Percentiles rank a stretch among this genome's conserved stretches.
These are phyloP conservation scores for Agaricales sp. DNA, from an alignment of 1,284 basidiomycete genomes.

Conservation along the genomic window DNA sequence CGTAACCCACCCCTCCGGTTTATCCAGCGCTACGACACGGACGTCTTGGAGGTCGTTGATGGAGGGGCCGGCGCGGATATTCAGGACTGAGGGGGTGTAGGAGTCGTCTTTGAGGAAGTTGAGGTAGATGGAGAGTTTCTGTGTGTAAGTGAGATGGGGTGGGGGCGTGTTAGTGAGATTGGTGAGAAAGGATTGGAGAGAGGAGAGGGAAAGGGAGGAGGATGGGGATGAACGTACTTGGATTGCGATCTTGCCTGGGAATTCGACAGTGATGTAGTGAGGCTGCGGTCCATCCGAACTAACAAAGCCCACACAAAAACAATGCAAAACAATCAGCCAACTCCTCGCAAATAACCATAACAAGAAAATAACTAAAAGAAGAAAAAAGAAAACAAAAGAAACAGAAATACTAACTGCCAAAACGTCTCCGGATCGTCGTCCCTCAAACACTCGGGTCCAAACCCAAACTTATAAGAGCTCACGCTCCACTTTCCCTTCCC, in stretches of 20 bases:
- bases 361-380: too few species aligned
- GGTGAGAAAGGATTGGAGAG: not conserved
- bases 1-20: slow-evolving; percentile 93
- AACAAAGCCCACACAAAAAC: slow-evolving; percentile 6
- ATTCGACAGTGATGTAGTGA: slow-evolving; percentile 91
- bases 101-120: slow-evolving; percentile 89
- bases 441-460: slow-evolving; percentile 85
- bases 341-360: too few species aligned
- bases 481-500: slow-evolving; percentile 74
- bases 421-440: slow-evolving; percentile 89
- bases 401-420: slow-evolving; percentile 77
- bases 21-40: slow-evolving; percentile 73
- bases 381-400: not conserved
- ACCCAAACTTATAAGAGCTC: slow-evolving; percentile 94
- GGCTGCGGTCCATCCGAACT: slow-evolving; percentile 98
- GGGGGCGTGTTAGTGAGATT: not conserved
- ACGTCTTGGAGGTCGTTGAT: slow-evolving; percentile 90
- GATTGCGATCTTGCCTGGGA: slow-evolving; percentile 83
- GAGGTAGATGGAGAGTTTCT: slow-evolving; percentile 91
- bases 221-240: slow-evolving; percentile 43
- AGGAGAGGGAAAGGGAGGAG: not conserved
- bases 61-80: slow-evolving; percentile 87
- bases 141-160: too few species aligned
- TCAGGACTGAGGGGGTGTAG: slow-evolving; percentile 90
- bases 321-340: slow-evolving; percentile 2